phyloP scores from a whole-genome alignment of 2,329 filamentous ascomycete species.

The Rutstroemia sp. region DNA sequence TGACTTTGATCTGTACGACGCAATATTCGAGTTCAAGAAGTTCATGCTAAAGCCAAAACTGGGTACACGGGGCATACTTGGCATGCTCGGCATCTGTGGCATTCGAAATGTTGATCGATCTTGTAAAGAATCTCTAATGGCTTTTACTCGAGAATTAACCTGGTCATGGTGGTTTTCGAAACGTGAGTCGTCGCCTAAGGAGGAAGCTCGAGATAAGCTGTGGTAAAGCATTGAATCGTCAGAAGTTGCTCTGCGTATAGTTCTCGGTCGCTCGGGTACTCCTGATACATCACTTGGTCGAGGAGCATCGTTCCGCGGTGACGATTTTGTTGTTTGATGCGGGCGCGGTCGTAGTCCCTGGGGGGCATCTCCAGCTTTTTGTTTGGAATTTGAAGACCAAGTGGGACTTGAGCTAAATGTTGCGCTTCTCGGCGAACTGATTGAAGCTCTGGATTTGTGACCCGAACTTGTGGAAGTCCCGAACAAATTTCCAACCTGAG shows the following conservation, averaged over 20 bases:
- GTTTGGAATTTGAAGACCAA: constrained; percentile 1
- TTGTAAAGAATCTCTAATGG: constrained; percentile 79
- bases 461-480: constrained; percentile 19
- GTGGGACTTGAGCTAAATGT: neutral
- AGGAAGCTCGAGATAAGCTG: constrained; percentile 69
- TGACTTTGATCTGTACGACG: constrained; percentile 20
- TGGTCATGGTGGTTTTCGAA: constrained; percentile 77
- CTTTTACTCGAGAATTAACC: constrained; percentile 83
- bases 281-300: neutral
- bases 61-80: constrained; percentile 35
- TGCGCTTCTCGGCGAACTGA: constrained; percentile 1
- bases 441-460: constrained; percentile 12
- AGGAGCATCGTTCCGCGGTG: constrained; percentile 6
- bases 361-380: neutral
- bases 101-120: constrained; percentile 73
- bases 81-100: constrained; percentile 49
- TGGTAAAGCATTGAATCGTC: constrained; percentile 75
- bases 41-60: constrained; percentile 33
- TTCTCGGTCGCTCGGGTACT: constrained; percentile 11
- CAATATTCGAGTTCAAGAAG: constrained; percentile 22
- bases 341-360: neutral
- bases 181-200: constrained; percentile 72
- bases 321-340: constrained; percentile 11
- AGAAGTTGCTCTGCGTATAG: constrained; percentile 56
- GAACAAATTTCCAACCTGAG: constrained; percentile 25